Percentiles rank a stretch among this genome's conserved stretches.
These are phyloP conservation scores for Lotus japonicus DNA, from an alignment of 306 rosid species.

Conservation along the genomic window DNA sequence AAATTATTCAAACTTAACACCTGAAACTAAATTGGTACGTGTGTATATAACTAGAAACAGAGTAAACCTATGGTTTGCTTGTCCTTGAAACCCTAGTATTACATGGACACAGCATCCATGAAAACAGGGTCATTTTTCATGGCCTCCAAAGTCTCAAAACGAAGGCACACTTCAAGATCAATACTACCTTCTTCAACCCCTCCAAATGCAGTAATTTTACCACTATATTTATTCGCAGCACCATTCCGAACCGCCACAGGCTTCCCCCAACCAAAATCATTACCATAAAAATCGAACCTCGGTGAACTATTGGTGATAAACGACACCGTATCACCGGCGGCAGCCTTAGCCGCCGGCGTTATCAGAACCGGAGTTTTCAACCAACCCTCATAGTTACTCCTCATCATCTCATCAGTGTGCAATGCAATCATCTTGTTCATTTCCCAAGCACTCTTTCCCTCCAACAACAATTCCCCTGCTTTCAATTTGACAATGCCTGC, in stretches of 20 bases:
- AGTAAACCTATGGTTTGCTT: too few species aligned
- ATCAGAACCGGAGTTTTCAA: not conserved
- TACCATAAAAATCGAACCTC: constrained; percentile 26
- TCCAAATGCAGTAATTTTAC: constrained; percentile 10
- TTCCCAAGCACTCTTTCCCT: constrained; percentile 24
- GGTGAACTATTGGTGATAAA: constrained; percentile 27
- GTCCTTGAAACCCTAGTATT: too few species aligned
- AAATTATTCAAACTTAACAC: too few species aligned
- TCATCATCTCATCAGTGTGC: not conserved
- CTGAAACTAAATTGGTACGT: too few species aligned
- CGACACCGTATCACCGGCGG: too few species aligned
- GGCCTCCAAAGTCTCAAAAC: constrained; percentile 14
- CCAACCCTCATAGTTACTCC: constrained; percentile 11
- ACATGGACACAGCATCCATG: not conserved
- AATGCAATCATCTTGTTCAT: constrained; percentile 24
- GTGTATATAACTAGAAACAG: too few species aligned
- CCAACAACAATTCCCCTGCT: constrained; percentile 22
- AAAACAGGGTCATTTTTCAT: constrained; percentile 17
- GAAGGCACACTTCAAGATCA: constrained; percentile 30
- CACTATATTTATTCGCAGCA: not conserved
- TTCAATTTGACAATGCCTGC: not conserved
- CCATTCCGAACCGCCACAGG: constrained; percentile 35
- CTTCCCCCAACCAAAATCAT: constrained; percentile 37
- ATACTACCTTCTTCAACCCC: constrained; percentile 36
- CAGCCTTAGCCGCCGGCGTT: too few species aligned